Evolutionary conservation across 371 early-diverging fungal genomes (phyloP).

Genomic region (Chytridium lagenaria): DNA sequence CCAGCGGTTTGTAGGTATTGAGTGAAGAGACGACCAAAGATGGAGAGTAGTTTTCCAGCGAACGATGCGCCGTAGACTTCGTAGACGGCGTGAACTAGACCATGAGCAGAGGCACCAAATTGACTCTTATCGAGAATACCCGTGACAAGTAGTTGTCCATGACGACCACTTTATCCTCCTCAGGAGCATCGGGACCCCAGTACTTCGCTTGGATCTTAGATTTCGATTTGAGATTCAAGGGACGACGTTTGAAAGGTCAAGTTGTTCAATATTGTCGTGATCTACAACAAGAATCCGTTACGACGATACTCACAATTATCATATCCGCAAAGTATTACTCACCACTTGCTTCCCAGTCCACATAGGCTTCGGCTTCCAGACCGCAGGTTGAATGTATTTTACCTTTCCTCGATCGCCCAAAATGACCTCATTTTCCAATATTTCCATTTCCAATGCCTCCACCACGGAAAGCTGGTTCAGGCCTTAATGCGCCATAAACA

Average conservation of each 20-base stretch:
- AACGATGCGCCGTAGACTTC: slow-evolving; percentile 95
- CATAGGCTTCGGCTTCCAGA: slow-evolving; percentile 82
- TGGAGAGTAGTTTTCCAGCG: slow-evolving; percentile 93
- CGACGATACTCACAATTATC: slow-evolving; percentile 99
- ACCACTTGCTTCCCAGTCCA: slow-evolving; percentile 99
- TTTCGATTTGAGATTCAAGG: slow-evolving; percentile 87
- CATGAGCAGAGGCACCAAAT: slow-evolving; percentile 93
- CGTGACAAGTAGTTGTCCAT: slow-evolving; percentile 86
- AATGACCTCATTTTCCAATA: slow-evolving; percentile 51
- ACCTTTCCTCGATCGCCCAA: slow-evolving; percentile 75
- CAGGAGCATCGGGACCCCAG: slow-evolving; percentile 83
- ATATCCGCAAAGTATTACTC: slow-evolving; percentile 47
- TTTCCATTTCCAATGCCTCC: slow-evolving; percentile 56
- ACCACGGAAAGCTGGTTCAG: slow-evolving; percentile 40
- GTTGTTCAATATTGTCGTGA: slow-evolving; percentile 87
- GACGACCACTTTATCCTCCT: slow-evolving; percentile 84
- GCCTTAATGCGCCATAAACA: slow-evolving; percentile 71
- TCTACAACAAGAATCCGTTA: slow-evolving; percentile 45
- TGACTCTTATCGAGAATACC: slow-evolving; percentile 99
- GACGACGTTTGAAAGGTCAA: slow-evolving; percentile 76
- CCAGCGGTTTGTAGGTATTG: slow-evolving; percentile 89
- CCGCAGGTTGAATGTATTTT: slow-evolving; percentile 81
- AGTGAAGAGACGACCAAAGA: slow-evolving; percentile 94
- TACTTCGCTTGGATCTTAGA: slow-evolving; percentile 84
- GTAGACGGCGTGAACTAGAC: slow-evolving; percentile 96